Evolutionary conservation across 495 filamentous ascomycete species (phyloP), one percentile per base, ranked within the genome.

Genomic region (Friedmanniomyces simplex): DNA sequence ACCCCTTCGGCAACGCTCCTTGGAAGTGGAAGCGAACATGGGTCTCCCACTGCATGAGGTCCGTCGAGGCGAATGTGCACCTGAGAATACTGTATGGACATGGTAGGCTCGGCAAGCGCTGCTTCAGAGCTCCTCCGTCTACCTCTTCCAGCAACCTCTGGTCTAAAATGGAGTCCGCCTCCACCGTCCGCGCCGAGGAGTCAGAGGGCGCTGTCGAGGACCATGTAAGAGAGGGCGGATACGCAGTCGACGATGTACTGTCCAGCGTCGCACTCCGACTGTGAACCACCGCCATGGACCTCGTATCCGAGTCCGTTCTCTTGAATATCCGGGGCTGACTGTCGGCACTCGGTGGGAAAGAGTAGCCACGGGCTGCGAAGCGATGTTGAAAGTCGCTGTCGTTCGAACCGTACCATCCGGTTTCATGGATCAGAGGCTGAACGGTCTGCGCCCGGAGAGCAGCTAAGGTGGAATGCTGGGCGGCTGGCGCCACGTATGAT

Each of bases 21-120:
- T 32, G 57, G 30, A 59, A 52, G 49, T 59, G 57, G 21, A 30
- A 46, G 11, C 26, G 21, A 30, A 52, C 47, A 30, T 59, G 57
- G 5, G 12, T 34, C 7, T 59, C 45, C 39, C 45, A 59, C 21
- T 30, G 25, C 1, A n/a, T 50, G 16, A 54, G 28, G 14, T 54
- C 57, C 18, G 11, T 41, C 5, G 34, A 42, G 12, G 6, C 24
- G 24, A 37, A 22, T 14, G 32, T n/a, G 36, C 57, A 59, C 1
- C 24, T 25, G 2, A 59, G 57, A 39, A 59, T 21, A 24, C 24
- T 22, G 22, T 56, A 56, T 6, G 20, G 45, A 37, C 54, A 56
- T 13, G 14, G n/a, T 12, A 54, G 51, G 21, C 11, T 20, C n/a
- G 49, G 20, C 20, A 24, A 18, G 16, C 10, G 26, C n/a, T 32